Evolutionary conservation across 2,329 filamentous ascomycete species (phyloP), one percentile per base, ranked within the genome.

Genomic region (Colletotrichum horii): DNA sequence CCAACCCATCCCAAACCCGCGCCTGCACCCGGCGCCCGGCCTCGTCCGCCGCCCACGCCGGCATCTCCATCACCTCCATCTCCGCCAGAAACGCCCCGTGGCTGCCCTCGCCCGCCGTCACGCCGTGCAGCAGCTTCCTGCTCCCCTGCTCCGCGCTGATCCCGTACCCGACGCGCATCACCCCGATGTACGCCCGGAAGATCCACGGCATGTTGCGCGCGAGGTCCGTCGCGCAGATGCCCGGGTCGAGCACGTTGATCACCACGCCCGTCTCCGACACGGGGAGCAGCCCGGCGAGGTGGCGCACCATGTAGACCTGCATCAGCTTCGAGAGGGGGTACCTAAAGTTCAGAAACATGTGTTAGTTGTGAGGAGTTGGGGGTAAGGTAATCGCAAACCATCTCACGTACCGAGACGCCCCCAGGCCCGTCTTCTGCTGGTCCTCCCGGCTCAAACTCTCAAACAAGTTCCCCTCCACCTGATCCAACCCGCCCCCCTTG

Each of bases 241-340:
- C 83, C 0, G 83, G 83, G 66, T 79, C 79, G 15, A 82, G 38
- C 1, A 79, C 24, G 75, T 84, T 84, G 28, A 84, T 58, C 55
- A 83, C 74, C 26, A 84, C 81, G 2, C 81, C 81, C 1, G 79
- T 80, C 14, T 77, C 74, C 0, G 79, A 78, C 2, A 79, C 74
- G 5, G 82, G 82, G 7, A 77, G 8, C 2, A 81, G 74, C 0
- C 62, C 36, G 15, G 80, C 80, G 11, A 85, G 78, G 7, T 82
- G 70, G 16, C 80, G 79, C 3, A 77, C 68, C 2, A 79, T 77
- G 15, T 81, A 72, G 8, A 79, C 78, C 62, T 80, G 76, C 7
- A 83, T 12, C 15, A 82, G 65, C 70, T 83, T 83, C 6, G 79
- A 78, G 15, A 81, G 8, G 0, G 76, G 60, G 55, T 26, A 58